Conservation (phyloP, 345 rosid genomes). For the Salix brachista region DNA sequence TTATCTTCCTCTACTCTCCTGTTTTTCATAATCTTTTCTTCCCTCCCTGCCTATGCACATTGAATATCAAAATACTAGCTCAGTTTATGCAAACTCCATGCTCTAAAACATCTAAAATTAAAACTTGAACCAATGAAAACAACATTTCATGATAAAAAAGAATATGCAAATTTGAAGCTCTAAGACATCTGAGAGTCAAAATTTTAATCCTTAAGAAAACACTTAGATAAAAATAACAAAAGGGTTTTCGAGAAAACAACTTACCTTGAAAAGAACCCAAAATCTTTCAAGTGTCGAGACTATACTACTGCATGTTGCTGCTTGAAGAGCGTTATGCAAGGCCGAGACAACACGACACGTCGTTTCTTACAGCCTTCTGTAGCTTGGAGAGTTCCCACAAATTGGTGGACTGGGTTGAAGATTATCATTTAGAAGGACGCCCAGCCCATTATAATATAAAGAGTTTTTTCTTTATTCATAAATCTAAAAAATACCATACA, state of each 20-base stretch:
- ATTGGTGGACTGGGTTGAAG: no score
- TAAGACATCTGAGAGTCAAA: neutral
- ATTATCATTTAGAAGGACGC: no score
- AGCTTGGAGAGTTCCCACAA: no score
- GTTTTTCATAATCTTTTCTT: slow-evolving; percentile 31
- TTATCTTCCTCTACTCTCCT: slow-evolving; percentile 33
- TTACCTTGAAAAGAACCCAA: neutral
- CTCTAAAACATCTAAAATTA: neutral
- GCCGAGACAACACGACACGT: neutral
- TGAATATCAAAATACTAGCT: neutral
- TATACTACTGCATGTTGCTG: neutral
- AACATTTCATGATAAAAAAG: neutral
- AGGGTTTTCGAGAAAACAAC: neutral
- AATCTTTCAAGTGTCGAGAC: neutral
- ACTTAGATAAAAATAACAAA: neutral
- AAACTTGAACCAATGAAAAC: neutral
- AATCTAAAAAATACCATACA: no score
- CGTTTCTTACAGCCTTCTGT: neutral
- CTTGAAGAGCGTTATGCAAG: neutral
- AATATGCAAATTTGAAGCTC: neutral
- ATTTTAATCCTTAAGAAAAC: neutral
- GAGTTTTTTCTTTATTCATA: no score
- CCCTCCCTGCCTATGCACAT: neutral
- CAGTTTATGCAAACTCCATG: neutral
- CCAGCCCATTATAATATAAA: no score